Evolutionary conservation across 179 eudicot species (phyloP).

Genomic region (Pouteria campechiana): DNA sequence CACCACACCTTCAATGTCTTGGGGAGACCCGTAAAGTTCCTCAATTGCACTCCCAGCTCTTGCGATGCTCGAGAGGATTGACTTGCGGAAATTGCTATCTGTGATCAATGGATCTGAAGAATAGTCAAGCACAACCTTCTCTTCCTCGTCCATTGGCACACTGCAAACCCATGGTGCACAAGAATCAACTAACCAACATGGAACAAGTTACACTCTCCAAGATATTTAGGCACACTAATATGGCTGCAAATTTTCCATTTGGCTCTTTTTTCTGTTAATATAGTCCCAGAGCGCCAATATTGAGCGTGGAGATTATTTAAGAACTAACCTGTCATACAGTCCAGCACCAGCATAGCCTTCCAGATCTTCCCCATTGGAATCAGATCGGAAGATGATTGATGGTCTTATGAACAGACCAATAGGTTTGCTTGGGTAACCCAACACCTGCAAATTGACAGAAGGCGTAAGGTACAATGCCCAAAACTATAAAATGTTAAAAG

Average conservation of each 20-base stretch:
- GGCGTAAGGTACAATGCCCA: too few species aligned
- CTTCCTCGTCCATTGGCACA: constrained; percentile 98
- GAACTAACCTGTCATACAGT: constrained; percentile 77
- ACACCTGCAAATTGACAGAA: constrained; percentile 46
- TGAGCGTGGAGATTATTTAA: neutral
- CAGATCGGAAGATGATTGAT: constrained; percentile 94
- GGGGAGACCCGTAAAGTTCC: constrained; percentile 86
- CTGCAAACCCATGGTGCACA: constrained; percentile 19
- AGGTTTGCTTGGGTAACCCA: constrained; percentile 97
- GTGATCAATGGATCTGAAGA: constrained; percentile 54
- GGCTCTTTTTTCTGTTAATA: too few species aligned
- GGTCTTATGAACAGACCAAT: constrained; percentile 77
- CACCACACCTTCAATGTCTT: constrained; percentile 95
- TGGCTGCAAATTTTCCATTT: too few species aligned
- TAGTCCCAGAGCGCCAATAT: too few species aligned
- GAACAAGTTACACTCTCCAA: too few species aligned
- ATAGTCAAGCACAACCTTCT: constrained; percentile 75
- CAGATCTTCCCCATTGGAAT: constrained; percentile 97
- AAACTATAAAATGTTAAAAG: too few species aligned
- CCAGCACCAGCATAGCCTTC: constrained; percentile 99
- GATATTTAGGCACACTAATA: too few species aligned
- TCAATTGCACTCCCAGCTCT: constrained; percentile 74
- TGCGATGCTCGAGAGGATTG: constrained; percentile 71
- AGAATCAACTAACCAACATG: too few species aligned
- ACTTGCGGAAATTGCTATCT: constrained; percentile 48